Evolutionary conservation across 371 early-diverging fungal species (phyloP).

Genomic region (Funneliformis caledonium): DNA sequence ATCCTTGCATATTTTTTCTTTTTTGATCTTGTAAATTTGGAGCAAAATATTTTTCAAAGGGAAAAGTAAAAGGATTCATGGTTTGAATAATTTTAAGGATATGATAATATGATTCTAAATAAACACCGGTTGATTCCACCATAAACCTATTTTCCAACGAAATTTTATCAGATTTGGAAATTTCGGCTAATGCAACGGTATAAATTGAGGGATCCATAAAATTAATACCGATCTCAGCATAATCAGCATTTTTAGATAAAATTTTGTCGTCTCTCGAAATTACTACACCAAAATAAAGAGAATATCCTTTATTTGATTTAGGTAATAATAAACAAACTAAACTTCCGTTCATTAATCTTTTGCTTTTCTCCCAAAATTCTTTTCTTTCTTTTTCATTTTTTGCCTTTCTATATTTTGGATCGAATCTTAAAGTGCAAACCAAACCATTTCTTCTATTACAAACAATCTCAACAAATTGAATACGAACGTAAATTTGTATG

Average conservation of each 20-base stretch:
- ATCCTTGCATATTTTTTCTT: too few relatives aligned
- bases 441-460: slow-evolving; percentile 22
- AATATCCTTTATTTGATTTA: not conserved
- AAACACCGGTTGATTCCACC: slow-evolving; percentile 51
- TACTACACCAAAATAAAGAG: slow-evolving; percentile 47
- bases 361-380: slow-evolving; percentile 48
- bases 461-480: slow-evolving; percentile 43
- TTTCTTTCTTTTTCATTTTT: slow-evolving; percentile 9
- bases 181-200: slow-evolving; percentile 28
- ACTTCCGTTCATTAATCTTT: slow-evolving; percentile 47
- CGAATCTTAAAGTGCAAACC: not conserved
- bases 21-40: too few relatives aligned
- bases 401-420: not conserved
- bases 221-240: slow-evolving; percentile 42
- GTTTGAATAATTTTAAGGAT: slow-evolving; percentile 53
- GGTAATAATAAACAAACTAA: slow-evolving; percentile 50
- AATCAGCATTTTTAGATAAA: slow-evolving; percentile 30
- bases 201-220: slow-evolving; percentile 43
- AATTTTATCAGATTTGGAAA: not conserved
- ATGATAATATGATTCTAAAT: slow-evolving; percentile 54
- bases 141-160: slow-evolving; percentile 41
- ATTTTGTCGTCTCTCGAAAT: slow-evolving; percentile 41
- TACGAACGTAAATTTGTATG: slow-evolving; percentile 46
- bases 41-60: slow-evolving; percentile 44
- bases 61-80: slow-evolving; percentile 44